Conservation (phyloP, 768 basidiomycete species). For the Rhizopogon vesiculosus region DNA sequence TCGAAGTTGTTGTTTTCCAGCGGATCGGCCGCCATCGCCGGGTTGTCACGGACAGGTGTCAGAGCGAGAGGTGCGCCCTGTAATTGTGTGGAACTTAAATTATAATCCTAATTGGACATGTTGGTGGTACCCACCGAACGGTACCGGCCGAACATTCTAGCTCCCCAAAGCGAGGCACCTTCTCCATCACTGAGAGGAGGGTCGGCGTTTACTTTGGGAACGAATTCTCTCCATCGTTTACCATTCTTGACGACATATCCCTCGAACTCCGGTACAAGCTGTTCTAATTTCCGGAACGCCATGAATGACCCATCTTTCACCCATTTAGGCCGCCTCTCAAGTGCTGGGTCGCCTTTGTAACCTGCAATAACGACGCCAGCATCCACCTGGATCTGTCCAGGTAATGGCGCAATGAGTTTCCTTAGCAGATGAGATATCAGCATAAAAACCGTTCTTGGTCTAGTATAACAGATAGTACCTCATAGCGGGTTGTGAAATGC, state of each 20-base stretch:
- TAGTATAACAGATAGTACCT: conserved; percentile 22
- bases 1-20: conserved; percentile 40
- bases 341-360: conserved; percentile 33
- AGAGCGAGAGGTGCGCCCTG: conserved; percentile 41
- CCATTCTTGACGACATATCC: conserved; percentile 35
- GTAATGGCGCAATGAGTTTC: conserved; percentile 20
- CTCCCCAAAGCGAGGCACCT: conserved; percentile 47
- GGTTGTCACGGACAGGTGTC: conserved; percentile 40
- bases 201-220: conserved; percentile 13
- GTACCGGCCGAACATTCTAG: conserved; percentile 51
- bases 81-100: background rate
- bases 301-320: conserved; percentile 48
- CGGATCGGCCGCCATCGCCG: conserved; percentile 28
- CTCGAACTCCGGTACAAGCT: conserved; percentile 49
- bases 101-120: background rate
- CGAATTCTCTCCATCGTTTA: conserved; percentile 2
- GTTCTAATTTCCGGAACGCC: conserved; percentile 46
- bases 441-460: conserved; percentile 15
- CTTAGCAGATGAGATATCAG: conserved; percentile 16
- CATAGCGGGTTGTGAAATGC: conserved; percentile 44
- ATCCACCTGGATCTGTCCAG: conserved; percentile 29
- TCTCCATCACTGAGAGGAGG: conserved; percentile 28
- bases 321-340: conserved; percentile 34
- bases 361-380: conserved; percentile 43
- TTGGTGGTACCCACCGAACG: conserved; percentile 38